phyloP scores from a whole-genome alignment of 345 rosid genomes.

The Eutrema heterophyllum region DNA sequence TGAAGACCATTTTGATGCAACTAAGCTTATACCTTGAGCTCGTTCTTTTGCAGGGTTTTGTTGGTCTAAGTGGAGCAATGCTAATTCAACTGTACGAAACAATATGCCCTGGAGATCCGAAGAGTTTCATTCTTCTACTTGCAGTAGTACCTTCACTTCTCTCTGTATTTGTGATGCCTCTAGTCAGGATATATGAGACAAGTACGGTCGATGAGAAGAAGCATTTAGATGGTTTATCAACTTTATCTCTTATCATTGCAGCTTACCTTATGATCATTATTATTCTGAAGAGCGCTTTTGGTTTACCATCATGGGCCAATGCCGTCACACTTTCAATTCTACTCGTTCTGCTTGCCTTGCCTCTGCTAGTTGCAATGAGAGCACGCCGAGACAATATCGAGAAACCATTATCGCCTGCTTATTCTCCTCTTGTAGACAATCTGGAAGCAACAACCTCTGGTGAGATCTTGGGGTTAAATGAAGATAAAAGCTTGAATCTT shows the following conservation, averaged over 20 bases:
- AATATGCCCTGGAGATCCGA: slow-evolving; percentile 47
- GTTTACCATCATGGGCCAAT: slow-evolving; percentile 47
- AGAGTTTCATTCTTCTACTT: slow-evolving; percentile 59
- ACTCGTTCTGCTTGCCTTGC: slow-evolving; percentile 48
- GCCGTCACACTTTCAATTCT: slow-evolving; percentile 38
- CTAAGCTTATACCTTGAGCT: background rate
- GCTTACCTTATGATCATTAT: slow-evolving; percentile 61
- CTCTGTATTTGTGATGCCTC: slow-evolving; percentile 53
- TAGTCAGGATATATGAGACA: slow-evolving; percentile 51
- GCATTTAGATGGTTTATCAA: slow-evolving; percentile 66
- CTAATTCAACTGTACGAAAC: slow-evolving; percentile 62
- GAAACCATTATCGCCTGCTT: background rate
- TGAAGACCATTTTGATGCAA: background rate
- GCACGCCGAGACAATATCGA: slow-evolving; percentile 40
- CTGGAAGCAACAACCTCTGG: slow-evolving; percentile 13
- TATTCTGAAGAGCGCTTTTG: slow-evolving; percentile 42
- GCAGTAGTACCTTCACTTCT: slow-evolving; percentile 57
- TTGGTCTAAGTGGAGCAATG: slow-evolving; percentile 83
- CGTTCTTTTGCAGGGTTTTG: slow-evolving; percentile 52
- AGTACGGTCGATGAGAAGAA: slow-evolving; percentile 52
- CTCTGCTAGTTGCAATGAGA: slow-evolving; percentile 44
- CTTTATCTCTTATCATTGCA: slow-evolving; percentile 48
- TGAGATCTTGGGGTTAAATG: background rate
- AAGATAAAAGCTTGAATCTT: slow-evolving; percentile 41
- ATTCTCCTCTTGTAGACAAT: slow-evolving; percentile 16